Base-by-base conservation (phyloP, 768 basidiomycete genomes). In the Podaxis sp. region DNA sequence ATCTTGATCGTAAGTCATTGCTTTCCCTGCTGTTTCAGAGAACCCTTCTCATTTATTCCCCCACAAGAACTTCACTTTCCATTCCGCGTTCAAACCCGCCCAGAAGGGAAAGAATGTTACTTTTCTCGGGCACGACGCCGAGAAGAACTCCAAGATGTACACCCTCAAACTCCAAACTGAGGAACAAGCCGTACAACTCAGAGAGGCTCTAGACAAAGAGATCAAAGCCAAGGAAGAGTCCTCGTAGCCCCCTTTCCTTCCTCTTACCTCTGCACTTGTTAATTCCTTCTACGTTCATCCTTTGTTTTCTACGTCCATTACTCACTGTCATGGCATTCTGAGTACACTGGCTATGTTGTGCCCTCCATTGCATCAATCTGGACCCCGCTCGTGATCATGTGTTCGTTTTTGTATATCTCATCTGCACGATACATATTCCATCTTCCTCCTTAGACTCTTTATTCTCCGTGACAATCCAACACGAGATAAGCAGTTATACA, bases 51-150 rank as follows among this genome's bases (percentile, higher is more conserved):
- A 70, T 52, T 43, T 29, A 49, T 64, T 46, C 25, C 19, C 6
- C 22, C 5, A n/a, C 69, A 93, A 93, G 91, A 93, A 93, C 72
- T 93, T 92, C 78, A 82, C 80, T 59, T 71, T 93, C 40, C 85
- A 90, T 67, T 67, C 77, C 0, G 82, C 81, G 13, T 74, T 93
- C 64, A 85, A 81, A 55, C 81, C 83, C 12, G 79, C 81, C 1
- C 73, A 80, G 55, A 70, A 75, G 29, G 85, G 83, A 68, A 86
- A 84, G 64, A 67, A 77, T 0, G 67, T 93, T 11, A 80, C 84
- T 8, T 89, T 93, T 67, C 77, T 91, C 17, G 91, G 90, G 22
- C 88, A 91, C 66, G 88, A 88, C 47, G 77, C 81, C 6, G 54
- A 62, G 25, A 83, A 82, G 24, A 71, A 69, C n/a, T 77, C 87